Evolutionary conservation across 179 eudicot species (phyloP).

Genomic region (Drosera spatulata): DNA sequence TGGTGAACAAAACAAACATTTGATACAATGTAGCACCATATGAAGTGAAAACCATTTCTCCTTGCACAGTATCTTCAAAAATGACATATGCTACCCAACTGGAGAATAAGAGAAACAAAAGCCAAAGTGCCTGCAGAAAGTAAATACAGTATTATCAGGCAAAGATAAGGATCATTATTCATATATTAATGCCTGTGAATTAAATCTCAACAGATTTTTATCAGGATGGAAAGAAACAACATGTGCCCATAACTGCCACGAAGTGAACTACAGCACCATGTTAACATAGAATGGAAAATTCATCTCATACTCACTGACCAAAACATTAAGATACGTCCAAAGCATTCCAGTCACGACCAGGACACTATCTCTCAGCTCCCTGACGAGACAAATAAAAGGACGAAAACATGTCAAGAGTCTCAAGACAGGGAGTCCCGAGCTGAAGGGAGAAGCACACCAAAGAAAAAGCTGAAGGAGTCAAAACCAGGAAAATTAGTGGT

Average conservation of each 20-base stretch:
- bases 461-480: background rate
- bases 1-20: constrained; percentile 87
- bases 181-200: background rate
- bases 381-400: constrained; percentile 14
- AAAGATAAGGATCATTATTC: background rate
- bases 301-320: constrained; percentile 35
- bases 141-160: background rate
- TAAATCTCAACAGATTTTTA: background rate
- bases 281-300: background rate
- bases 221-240: background rate
- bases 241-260: background rate
- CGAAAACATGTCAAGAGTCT: constrained; percentile 3
- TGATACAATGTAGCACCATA: constrained; percentile 74
- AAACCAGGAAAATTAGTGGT: background rate
- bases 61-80: constrained; percentile 92
- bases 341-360: constrained; percentile 82
- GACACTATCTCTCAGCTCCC: constrained; percentile 72
- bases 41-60: constrained; percentile 65
- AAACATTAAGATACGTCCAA: constrained; percentile 68
- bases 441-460: background rate
- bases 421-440: background rate
- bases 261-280: background rate
- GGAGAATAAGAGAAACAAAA: constrained; percentile 71
- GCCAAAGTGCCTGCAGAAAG: constrained; percentile 59
- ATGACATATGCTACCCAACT: constrained; percentile 97